Evolutionary conservation across 2,329 filamentous ascomycete genomes (phyloP), one percentile per base, ranked within the genome.

Genomic region (Penicillium verrucosum): DNA sequence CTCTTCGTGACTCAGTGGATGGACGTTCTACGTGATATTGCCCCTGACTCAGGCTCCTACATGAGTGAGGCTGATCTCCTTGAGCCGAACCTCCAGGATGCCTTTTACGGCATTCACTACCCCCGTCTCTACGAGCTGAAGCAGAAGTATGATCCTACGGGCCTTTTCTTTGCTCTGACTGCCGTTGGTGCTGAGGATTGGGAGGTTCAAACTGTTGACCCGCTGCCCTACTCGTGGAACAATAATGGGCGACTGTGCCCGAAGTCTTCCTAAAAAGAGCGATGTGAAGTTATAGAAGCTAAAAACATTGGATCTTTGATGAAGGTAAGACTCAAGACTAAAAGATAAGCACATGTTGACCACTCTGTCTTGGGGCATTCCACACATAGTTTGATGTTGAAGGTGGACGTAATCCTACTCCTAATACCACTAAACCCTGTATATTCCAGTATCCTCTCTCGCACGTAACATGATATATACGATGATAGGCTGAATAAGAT

Each of bases 81-180:
- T 5, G 74, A 78, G 57, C 73, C 75, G 2, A 61, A 73, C 44
- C 76, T 71, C 61, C 72, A 78, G 56, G 47, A 72, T 18, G 64
- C 71, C 2, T 78, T 77, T 60, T 78, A 71, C 61, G 77, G 77
- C 3, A 44, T 45, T 34, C 68, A 72, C 30, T 73, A 74, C 47
- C 58, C 59, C 0, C 45, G 53, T 2, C 56, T 73, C 1, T 61
- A 68, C 37, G 34, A 57, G 12, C 42, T 73, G 48, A 73, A 73
- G 66, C 62, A 67, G 44, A 59, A 65, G 49, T 70, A 67, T 55
- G 71, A 73, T 44, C 70, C 70, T 0, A 68, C 65, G 2, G 64
- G 67, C 36, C 51, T 73, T 16, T 73, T 73, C 51, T 67, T 58
- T 51, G 65, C 64, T 1, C 32, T 65, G 10, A 67, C 62, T 2